These are phyloP conservation scores for Quercus alba DNA, from an alignment of 306 rosid species.

Conservation along the genomic window DNA sequence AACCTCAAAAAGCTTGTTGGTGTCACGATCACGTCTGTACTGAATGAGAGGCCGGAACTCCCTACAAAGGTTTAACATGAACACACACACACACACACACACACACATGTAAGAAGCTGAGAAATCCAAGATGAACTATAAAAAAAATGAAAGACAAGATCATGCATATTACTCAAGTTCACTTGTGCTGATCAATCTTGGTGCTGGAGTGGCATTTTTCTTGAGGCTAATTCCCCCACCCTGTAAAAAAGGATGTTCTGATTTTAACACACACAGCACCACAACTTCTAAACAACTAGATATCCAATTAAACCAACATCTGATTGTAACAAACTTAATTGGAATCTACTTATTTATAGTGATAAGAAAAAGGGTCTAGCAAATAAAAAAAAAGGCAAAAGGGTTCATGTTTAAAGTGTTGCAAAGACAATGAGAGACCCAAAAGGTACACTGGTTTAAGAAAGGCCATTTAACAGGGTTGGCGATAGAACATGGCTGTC, in stretches of 20 bases:
- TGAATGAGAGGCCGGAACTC: constrained; percentile 93
- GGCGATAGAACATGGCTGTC: neutral
- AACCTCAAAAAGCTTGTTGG: constrained; percentile 57
- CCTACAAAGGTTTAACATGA: constrained; percentile 34
- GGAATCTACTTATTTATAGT: no score
- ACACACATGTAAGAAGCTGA: constrained; percentile 8
- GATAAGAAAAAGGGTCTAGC: no score
- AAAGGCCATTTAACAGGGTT: neutral
- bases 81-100: constrained; percentile 3
- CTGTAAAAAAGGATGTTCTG: constrained; percentile 31
- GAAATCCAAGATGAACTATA: neutral
- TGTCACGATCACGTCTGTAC: constrained; percentile 67
- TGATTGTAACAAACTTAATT: neutral
- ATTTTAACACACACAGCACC: neutral
- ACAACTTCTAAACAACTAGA: neutral
- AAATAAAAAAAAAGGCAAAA: no score
- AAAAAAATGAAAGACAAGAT: constrained; percentile 2
- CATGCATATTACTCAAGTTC: constrained; percentile 79
- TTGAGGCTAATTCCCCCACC: constrained; percentile 77
- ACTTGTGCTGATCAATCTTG: constrained; percentile 80
- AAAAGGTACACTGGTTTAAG: no score
- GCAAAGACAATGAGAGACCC: no score
- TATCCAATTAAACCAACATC: neutral
- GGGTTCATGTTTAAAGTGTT: no score
- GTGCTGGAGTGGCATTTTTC: constrained; percentile 58